Base-by-base conservation (phyloP, 192 early-diverging fungal genomes). In the Backusella mclennaniae region DNA sequence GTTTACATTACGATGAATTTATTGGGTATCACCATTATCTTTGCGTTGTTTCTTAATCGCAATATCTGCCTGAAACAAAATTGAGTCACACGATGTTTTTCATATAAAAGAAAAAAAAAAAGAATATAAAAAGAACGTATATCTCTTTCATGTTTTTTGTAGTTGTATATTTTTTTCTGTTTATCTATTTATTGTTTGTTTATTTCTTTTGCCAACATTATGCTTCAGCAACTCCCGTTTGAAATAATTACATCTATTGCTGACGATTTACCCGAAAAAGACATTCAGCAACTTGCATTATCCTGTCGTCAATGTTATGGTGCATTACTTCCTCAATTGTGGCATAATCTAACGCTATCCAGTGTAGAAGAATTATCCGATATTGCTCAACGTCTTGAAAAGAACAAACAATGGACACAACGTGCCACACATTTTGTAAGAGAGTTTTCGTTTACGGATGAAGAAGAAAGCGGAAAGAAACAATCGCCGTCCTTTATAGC, bases 191-290 rank as follows among this genome's bases (percentile, higher is more conserved):
- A 29, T 63, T 35, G 1, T 66, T 33, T 15, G 12, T 52, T 39
- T 39, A 35, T 56, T 49, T n/a, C 56, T 38, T 39, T 66, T 74
- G 70, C 41, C n/a, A 72, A 49, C 70, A 66, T 35, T 66, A 74
- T 74, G 36, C 35, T 66, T 23, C 73, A 74, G 38, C 52, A 74
- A 63, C 31, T 74, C 73, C 68, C 68, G 9, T 38, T 69, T 69
- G 71, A 73, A n/a, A 44, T 73, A 21, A 46, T 73, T n/a, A 53
- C 71, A 29, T 36, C n/a, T 6, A 73, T 73, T 56, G 71, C 71
- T 21, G 33, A 46, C 14, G 35, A 53, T 56, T 49, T 73, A n/a
- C 26, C 41, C 9, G 31, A 35, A n/a, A 49, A 59, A 73, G 26
- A 29, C 0, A 36, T 35, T 12, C 31, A 46, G 15, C 44, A 49